phyloP scores from a whole-genome alignment of 2,329 filamentous ascomycete genomes.

The Verticillium dahliae region DNA sequence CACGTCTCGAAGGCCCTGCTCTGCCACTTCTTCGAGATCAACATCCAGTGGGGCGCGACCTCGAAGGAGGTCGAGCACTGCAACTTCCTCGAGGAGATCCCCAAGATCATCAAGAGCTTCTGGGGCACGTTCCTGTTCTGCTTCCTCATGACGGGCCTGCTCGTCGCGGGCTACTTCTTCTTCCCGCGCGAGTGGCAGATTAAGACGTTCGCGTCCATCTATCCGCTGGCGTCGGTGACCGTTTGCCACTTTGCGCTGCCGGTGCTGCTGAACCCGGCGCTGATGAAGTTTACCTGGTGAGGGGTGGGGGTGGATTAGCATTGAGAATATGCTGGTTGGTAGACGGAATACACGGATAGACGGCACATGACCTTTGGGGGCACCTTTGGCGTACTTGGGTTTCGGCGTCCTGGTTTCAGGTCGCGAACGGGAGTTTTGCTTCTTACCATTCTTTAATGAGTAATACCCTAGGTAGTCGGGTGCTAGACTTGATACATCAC shows the following conservation, averaged over 20 bases:
- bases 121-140: slow-evolving; percentile 42
- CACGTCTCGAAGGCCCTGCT: slow-evolving; percentile 34
- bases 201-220: slow-evolving; percentile 51
- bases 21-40: slow-evolving; percentile 33
- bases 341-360: neutral
- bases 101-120: slow-evolving; percentile 48
- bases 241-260: slow-evolving; percentile 51
- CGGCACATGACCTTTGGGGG: neutral
- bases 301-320: neutral
- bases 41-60: slow-evolving; percentile 48
- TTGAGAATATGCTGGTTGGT: neutral
- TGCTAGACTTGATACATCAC: neutral
- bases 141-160: slow-evolving; percentile 33
- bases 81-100: slow-evolving; percentile 50
- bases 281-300: slow-evolving; percentile 58
- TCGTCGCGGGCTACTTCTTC: slow-evolving; percentile 36
- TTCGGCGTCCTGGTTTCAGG: neutral
- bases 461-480: neutral
- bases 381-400: neutral
- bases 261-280: slow-evolving; percentile 53
- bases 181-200: slow-evolving; percentile 50
- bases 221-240: slow-evolving; percentile 45
- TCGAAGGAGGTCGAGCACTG: slow-evolving; percentile 51
- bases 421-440: neutral
- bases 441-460: neutral